phyloP scores from a whole-genome alignment of 768 basidiomycete genomes.

The Flagelloscypha sp. region DNA sequence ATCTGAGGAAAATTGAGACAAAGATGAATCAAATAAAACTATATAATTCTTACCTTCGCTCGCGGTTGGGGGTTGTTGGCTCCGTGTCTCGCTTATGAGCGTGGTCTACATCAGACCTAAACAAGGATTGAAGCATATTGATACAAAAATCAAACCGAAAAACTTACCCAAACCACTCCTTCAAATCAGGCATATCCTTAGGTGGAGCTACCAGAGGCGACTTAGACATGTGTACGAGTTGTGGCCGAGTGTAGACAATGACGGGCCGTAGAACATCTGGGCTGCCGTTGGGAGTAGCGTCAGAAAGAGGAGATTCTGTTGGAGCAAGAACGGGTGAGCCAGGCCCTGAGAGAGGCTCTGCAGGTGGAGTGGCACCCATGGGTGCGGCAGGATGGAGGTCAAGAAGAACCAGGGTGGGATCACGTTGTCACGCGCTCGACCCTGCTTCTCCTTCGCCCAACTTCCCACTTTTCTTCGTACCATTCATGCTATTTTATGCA shows the following conservation, averaged over 20 bases:
- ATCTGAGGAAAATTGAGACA: constrained; percentile 33
- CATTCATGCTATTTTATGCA: constrained; percentile 6
- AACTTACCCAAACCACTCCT: constrained; percentile 83
- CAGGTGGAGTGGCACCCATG: constrained; percentile 6
- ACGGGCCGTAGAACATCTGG: constrained; percentile 32
- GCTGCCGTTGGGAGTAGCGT: constrained; percentile 20
- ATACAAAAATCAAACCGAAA: constrained; percentile 11
- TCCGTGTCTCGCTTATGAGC: constrained; percentile 75
- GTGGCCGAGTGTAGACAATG: constrained; percentile 59
- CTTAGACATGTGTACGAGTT: constrained; percentile 58
- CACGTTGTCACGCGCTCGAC: constrained; percentile 10
- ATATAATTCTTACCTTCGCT: constrained; percentile 48
- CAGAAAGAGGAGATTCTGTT: constrained; percentile 11
- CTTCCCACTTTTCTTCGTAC: too few species aligned
- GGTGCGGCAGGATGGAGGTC: constrained; percentile 25
- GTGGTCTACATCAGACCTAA: constrained; percentile 39
- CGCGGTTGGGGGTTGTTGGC: constrained; percentile 46
- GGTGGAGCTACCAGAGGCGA: constrained; percentile 74
- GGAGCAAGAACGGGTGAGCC: constrained; percentile 14
- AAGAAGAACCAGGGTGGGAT: constrained; percentile 1
- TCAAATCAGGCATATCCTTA: constrained; percentile 69
- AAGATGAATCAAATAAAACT: constrained; percentile 8
- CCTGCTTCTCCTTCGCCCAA: constrained; percentile 2
- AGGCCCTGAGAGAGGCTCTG: constrained; percentile 12
- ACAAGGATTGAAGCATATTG: constrained; percentile 18